Evolutionary conservation across 306 rosid genomes (phyloP).

Genomic region (Albizia julibrissin): DNA sequence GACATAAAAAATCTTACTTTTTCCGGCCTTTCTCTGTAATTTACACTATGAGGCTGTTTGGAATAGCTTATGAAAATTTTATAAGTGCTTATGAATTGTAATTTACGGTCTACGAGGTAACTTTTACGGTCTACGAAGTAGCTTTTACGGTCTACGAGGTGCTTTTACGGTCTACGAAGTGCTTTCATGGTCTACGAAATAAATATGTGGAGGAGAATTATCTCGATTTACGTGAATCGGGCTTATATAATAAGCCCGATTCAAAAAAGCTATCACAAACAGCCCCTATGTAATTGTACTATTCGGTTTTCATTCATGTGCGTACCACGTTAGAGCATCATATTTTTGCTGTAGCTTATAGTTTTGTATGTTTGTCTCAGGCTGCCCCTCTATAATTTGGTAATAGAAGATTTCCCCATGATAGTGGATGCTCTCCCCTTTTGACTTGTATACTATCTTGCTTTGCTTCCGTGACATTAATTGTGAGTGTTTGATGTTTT

Average conservation of each 20-base stretch:
- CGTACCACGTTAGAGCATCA: background rate
- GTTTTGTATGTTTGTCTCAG: constrained; percentile 5
- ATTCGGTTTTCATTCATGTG: background rate
- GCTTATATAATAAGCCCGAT: too few species aligned
- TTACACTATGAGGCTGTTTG: background rate
- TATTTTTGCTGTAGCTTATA: background rate
- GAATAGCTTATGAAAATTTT: too few species aligned
- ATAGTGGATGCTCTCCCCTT: background rate
- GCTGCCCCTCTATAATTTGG: background rate
- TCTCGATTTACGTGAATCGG: too few species aligned
- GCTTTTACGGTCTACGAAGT: too few species aligned
- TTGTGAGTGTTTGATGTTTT: background rate
- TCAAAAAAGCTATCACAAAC: too few species aligned
- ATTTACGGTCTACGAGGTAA: too few species aligned
- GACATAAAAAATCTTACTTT: background rate
- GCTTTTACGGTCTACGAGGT: too few species aligned
- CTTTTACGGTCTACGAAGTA: too few species aligned
- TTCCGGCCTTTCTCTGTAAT: background rate
- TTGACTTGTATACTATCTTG: background rate
- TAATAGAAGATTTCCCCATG: background rate
- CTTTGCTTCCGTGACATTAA: background rate
- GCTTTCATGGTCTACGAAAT: too few species aligned
- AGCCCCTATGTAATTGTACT: too few species aligned
- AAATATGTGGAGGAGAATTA: too few species aligned
- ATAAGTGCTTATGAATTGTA: too few species aligned